Evolutionary conservation across 2,329 filamentous ascomycete species (phyloP).

Genomic region (Ilyonectria robusta): DNA sequence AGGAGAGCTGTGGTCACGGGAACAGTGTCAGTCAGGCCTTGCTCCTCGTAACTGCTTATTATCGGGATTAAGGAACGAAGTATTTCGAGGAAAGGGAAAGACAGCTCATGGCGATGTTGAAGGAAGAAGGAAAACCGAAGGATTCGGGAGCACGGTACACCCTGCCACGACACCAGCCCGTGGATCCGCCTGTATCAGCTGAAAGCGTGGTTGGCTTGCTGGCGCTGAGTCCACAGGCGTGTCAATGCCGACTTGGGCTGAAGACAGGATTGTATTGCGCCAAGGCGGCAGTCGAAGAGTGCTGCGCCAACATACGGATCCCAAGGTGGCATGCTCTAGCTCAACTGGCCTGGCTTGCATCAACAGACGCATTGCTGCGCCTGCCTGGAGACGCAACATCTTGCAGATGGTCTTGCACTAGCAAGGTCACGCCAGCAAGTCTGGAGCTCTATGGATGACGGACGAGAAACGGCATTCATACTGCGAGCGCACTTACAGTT

Average conservation of each 20-base stretch:
- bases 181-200: slow-evolving; percentile 1
- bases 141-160: slow-evolving; percentile 25
- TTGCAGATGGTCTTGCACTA: slow-evolving; percentile 15
- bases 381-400: slow-evolving; percentile 9
- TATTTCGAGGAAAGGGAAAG: background rate
- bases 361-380: slow-evolving; percentile 19
- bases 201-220: slow-evolving; percentile 6
- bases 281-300: slow-evolving; percentile 5
- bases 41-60: slow-evolving; percentile 1
- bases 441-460: slow-evolving; percentile 2
- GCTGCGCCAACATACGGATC: slow-evolving; percentile 19
- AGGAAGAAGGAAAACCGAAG: slow-evolving; percentile 23
- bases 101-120: slow-evolving; percentile 4
- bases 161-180: slow-evolving; percentile 21
- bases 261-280: slow-evolving; percentile 13
- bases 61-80: background rate
- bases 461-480: slow-evolving; percentile 12
- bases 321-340: slow-evolving; percentile 5
- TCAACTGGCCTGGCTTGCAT: background rate
- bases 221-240: slow-evolving; percentile 4
- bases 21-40: slow-evolving; percentile 38
- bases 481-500: slow-evolving; percentile 50
- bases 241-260: background rate
- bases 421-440: slow-evolving; percentile 14
- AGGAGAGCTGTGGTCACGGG: slow-evolving; percentile 42